A percentile compares a stretch with the other conserved stretches of the same genome.
phyloP scores from a whole-genome alignment of 805 yeast species.

The Blastobotrys terrestris region DNA sequence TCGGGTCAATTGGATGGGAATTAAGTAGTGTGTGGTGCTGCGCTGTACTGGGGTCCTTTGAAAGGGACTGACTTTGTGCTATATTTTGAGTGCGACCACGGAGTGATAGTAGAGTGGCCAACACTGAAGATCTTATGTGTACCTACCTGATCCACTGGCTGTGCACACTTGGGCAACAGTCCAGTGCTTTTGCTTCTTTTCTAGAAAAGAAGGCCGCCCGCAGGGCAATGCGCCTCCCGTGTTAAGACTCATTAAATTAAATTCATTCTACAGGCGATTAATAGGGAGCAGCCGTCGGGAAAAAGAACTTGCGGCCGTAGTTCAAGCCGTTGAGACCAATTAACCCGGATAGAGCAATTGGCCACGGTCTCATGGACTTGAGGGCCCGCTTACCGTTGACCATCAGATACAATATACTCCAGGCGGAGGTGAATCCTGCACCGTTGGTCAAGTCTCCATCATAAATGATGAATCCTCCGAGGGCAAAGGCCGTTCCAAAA shows the following conservation, averaged over 20 bases:
- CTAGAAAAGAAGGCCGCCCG: background rate
- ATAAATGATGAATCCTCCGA: constrained; percentile 45
- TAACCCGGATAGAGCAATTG: constrained; percentile 47
- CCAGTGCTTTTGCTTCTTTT: background rate
- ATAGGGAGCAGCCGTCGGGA: constrained; percentile 24
- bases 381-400: constrained; percentile 48
- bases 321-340: constrained; percentile 57
- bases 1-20: background rate
- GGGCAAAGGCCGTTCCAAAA: constrained; percentile 24
- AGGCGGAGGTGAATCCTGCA: constrained; percentile 66
- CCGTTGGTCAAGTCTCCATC: constrained; percentile 78
- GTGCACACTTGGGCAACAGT: too few relatives aligned
- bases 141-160: too few relatives aligned
- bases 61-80: too few relatives aligned
- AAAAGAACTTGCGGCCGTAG: constrained; percentile 67
- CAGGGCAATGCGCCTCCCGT: background rate
- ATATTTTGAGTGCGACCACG: too few relatives aligned
- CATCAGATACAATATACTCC: constrained; percentile 69
- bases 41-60: too few relatives aligned
- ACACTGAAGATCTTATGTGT: too few relatives aligned
- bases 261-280: too few relatives aligned
- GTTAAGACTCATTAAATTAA: background rate
- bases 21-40: too few relatives aligned
- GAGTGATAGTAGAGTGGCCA: too few relatives aligned
- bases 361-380: constrained; percentile 50